A percentile compares a stretch with the other conserved stretches of the same genome.
Evolutionary conservation across 768 basidiomycete species (phyloP).

Genomic region (Multifurca ochricompacta): DNA sequence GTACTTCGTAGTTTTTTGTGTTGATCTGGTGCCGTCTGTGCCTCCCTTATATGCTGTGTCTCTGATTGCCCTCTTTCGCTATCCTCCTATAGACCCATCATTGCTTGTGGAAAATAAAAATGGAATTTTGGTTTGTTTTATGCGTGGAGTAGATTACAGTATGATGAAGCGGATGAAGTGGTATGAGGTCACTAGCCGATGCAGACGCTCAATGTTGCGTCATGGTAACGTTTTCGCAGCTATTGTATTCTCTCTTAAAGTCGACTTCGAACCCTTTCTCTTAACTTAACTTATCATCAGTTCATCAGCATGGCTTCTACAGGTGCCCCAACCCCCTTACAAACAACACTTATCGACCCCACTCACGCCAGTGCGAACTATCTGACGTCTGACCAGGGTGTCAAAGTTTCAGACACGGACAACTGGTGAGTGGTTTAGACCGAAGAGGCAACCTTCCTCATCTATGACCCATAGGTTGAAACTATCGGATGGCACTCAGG

Average conservation of each 20-base stretch:
- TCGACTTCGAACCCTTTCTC: too few relatives aligned
- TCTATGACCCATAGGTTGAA: slow-evolving; percentile 40
- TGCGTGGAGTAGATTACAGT: not conserved
- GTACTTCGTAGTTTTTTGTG: not conserved
- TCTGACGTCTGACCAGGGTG: slow-evolving; percentile 58
- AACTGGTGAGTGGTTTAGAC: slow-evolving; percentile 49
- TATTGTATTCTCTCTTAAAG: too few relatives aligned
- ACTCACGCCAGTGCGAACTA: slow-evolving; percentile 15
- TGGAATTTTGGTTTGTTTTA: not conserved
- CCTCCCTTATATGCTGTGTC: not conserved
- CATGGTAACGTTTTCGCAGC: too few relatives aligned
- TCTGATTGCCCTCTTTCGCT: not conserved
- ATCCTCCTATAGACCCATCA: not conserved
- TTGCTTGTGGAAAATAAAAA: not conserved
- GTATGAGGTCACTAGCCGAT: not conserved
- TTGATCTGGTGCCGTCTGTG: not conserved
- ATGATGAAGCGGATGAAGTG: not conserved
- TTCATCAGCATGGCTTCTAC: not conserved
- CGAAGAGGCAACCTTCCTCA: not conserved
- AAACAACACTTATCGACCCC: slow-evolving; percentile 29
- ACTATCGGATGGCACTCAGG: slow-evolving; percentile 36
- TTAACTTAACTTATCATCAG: not conserved
- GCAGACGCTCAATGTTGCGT: not conserved
- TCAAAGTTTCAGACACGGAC: slow-evolving; percentile 52
- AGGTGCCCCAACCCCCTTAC: not conserved